Percentiles rank a stretch among this genome's conserved stretches.
phyloP scores from a whole-genome alignment of 805 yeast genomes.

The Starmerella vitae region DNA sequence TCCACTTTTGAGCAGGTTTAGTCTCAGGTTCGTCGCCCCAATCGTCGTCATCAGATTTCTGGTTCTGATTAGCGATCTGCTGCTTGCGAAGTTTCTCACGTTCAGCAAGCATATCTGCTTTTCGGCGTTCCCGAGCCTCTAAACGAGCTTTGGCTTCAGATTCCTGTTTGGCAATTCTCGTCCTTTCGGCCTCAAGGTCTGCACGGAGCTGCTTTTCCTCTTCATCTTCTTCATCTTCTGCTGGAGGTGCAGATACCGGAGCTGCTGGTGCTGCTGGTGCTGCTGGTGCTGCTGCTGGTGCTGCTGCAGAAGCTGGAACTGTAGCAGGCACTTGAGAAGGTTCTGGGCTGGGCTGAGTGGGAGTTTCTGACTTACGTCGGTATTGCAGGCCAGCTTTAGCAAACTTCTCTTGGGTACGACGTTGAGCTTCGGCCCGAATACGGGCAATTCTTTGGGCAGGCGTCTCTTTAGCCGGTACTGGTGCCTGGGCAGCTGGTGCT shows the following conservation, averaged over 20 bases:
- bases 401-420: conserved; percentile 21
- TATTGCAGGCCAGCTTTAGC: conserved; percentile 21
- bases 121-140: conserved; percentile 25
- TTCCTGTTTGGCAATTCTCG: conserved; percentile 28
- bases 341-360: not conserved
- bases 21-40: conserved; percentile 17
- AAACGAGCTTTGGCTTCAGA: conserved; percentile 22
- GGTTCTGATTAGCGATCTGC: conserved; percentile 21
- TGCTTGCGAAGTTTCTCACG: conserved; percentile 22
- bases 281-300: not conserved
- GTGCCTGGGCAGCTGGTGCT: not conserved
- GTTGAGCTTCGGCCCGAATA: conserved; percentile 23
- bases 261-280: not conserved
- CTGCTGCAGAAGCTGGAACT: conserved; percentile 1
- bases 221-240: conserved; percentile 30
- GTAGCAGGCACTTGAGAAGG: not conserved
- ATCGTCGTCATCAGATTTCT: conserved; percentile 22
- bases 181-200: conserved; percentile 30
- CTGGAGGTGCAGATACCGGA: conserved; percentile 10
- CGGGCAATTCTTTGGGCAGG: conserved; percentile 23
- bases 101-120: conserved; percentile 21
- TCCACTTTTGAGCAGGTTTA: conserved; percentile 9
- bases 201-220: conserved; percentile 28
- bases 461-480: conserved; percentile 15
- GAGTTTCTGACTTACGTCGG: not conserved